Evolutionary conservation across 495 filamentous ascomycete genomes (phyloP).

Genomic region (Penicillium nucicola): DNA sequence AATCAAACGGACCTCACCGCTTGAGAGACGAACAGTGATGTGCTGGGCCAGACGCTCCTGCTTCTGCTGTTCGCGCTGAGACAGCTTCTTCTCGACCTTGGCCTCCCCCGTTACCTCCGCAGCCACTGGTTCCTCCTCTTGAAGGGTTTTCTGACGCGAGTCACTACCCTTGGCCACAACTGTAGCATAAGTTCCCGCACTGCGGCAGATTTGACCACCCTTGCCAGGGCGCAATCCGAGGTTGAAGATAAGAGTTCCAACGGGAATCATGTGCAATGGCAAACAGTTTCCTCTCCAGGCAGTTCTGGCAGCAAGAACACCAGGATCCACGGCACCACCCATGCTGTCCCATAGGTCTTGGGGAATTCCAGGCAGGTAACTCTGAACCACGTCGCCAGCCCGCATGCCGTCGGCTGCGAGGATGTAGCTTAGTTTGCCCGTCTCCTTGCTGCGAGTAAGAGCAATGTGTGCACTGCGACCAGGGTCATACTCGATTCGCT

Average conservation of each 20-base stretch:
- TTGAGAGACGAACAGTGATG: conserved; percentile 81
- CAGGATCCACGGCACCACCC: conserved; percentile 87
- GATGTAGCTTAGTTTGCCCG: conserved; percentile 67
- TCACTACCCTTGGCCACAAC: conserved; percentile 82
- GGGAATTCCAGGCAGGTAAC: conserved; percentile 85
- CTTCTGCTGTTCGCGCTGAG: conserved; percentile 42
- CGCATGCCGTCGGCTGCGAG: conserved; percentile 90
- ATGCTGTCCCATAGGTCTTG: conserved; percentile 78
- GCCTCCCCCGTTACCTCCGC: conserved; percentile 4
- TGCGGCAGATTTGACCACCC: conserved; percentile 85
- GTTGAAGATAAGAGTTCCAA: conserved; percentile 87
- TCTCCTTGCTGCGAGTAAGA: conserved; percentile 65
- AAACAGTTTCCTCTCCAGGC: conserved; percentile 94
- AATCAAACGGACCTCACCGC: conserved; percentile 85
- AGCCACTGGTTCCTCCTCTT: conserved; percentile 19
- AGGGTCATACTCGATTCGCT: conserved; percentile 94
- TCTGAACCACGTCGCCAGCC: conserved; percentile 86
- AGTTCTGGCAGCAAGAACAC: conserved; percentile 91
- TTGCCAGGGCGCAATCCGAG: conserved; percentile 71
- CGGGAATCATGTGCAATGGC: conserved; percentile 88
- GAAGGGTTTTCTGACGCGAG: conserved; percentile 35
- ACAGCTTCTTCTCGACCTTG: conserved; percentile 24
- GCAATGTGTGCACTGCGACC: conserved; percentile 93
- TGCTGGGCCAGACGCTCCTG: conserved; percentile 58
- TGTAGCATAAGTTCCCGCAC: conserved; percentile 85